Percentiles rank a stretch among this genome's conserved stretches.
phyloP scores from a whole-genome alignment of 768 basidiomycete species.

The Coprinopsis strossmayeri region DNA sequence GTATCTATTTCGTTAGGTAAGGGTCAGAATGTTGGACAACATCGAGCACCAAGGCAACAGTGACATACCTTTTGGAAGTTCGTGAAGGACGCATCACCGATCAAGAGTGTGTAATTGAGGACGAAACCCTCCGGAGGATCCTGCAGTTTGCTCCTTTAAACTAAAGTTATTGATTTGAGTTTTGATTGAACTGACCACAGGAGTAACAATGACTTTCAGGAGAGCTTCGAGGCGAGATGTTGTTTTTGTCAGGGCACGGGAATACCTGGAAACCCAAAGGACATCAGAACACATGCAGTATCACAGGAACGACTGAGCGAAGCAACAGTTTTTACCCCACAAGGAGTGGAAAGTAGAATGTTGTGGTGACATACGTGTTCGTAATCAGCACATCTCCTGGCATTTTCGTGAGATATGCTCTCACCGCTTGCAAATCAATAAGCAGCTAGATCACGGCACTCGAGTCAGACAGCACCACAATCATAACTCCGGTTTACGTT shows the following conservation, averaged over 20 bases:
- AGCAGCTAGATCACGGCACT: slow-evolving; percentile 35
- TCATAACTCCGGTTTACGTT: neutral
- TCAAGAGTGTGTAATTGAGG: slow-evolving; percentile 88
- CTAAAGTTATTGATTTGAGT: neutral
- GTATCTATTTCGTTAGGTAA: slow-evolving; percentile 50
- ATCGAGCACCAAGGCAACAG: neutral
- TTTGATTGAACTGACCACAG: slow-evolving; percentile 51
- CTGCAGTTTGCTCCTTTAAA: slow-evolving; percentile 27
- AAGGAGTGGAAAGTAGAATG: neutral
- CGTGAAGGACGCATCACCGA: slow-evolving; percentile 90
- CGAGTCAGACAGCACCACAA: neutral
- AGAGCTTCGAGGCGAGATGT: slow-evolving; percentile 83
- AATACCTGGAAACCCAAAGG: slow-evolving; percentile 49
- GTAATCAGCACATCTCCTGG: slow-evolving; percentile 65
- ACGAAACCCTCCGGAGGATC: slow-evolving; percentile 94
- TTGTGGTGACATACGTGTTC: slow-evolving; percentile 35
- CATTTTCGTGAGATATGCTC: slow-evolving; percentile 74
- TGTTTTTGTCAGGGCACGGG: slow-evolving; percentile 73
- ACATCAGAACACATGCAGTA: no score
- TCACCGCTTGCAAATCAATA: slow-evolving; percentile 86
- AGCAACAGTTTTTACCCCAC: neutral
- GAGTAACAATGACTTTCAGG: slow-evolving; percentile 92
- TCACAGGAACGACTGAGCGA: neutral
- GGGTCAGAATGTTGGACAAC: neutral
- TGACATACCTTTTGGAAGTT: slow-evolving; percentile 91